Base-by-base conservation (phyloP, 306 rosid genomes). In the Canavalia ensiformis region DNA sequence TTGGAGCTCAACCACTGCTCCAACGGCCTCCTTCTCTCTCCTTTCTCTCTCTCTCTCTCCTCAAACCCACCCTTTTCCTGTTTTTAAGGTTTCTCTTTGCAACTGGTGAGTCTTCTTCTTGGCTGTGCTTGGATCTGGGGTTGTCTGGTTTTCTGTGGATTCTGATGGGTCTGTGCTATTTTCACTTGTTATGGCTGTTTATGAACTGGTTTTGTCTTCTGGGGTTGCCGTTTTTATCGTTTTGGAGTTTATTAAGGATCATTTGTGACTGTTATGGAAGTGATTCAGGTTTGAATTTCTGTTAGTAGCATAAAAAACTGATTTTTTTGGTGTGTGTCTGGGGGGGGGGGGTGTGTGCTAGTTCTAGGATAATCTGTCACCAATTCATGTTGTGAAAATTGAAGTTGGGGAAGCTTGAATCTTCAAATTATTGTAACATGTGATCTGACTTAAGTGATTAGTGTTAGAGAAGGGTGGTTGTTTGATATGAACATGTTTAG, bases 1-100 rank as follows among this genome's bases (percentile, higher is more conserved):
- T 9, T 76, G 86, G 84, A 57, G 76, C 69, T 85, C 83, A 85
- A 77, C 75, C 88, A 78, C 88, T 88, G 86, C 90, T 88, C 89
- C 86, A 83, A 80, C 87, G 91, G 89, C 54, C 81, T 87, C 37
- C 68, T 80, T 59, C 82, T 37, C 51, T 33, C 74, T 80, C 82
- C 59, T 8, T 9, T 45, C 37, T 41, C 28, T 44, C 7, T 34
- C 49, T 18, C 25, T 10, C 83, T 72, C 39, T 74, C 45, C 54
- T n/a, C 42, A 37, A 18, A 25, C 64, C 34, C 56, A 18, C 55
- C 52, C 44, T 30, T 69, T 47, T 29, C 57, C 42, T 25, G 28
- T 30, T 69, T 47, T 69, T 47, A 31, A 69, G 73, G 60, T 30
- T 84, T 71, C 81, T 51, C 75, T 72, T 54, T 67, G 18, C 42